phyloP scores from a whole-genome alignment of 345 rosid genomes.

The Gossypium australe region DNA sequence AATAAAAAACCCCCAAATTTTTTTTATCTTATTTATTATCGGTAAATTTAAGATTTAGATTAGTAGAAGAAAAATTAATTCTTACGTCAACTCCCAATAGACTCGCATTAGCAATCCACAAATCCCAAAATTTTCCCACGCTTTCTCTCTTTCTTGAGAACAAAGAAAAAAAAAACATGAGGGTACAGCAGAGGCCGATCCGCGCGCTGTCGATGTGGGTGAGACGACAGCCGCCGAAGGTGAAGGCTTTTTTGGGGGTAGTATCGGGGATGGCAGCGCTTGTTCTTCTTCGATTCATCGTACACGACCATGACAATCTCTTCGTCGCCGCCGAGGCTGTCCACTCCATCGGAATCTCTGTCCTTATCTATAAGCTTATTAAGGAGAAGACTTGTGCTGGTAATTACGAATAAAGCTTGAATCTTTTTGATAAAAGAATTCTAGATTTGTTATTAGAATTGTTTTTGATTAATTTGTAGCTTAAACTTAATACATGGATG shows the following conservation, averaged over 20 bases:
- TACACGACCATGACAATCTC: constrained; percentile 96
- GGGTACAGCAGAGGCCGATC: constrained; percentile 56
- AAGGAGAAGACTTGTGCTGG: constrained; percentile 99
- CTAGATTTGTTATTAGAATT: not conserved
- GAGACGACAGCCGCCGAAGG: constrained; percentile 94
- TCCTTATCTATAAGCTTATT: constrained; percentile 89
- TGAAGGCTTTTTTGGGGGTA: constrained; percentile 89
- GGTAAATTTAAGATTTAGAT: not conserved
- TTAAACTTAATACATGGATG: constrained; percentile 4
- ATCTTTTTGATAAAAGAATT: not conserved
- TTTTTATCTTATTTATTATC: not conserved
- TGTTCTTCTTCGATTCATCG: constrained; percentile 83
- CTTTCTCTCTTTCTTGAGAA: not conserved
- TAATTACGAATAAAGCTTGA: constrained; percentile 16
- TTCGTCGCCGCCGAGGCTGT: constrained; percentile 98
- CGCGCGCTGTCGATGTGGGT: constrained; percentile 76
- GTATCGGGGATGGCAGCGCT: constrained; percentile 88
- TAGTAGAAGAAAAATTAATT: not conserved
- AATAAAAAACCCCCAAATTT: not conserved
- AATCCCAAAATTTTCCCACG: constrained; percentile 6
- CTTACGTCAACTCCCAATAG: not conserved
- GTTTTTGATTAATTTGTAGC: not conserved
- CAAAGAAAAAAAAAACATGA: constrained; percentile 36
- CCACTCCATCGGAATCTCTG: constrained; percentile 89
- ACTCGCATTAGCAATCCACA: not conserved